Base-by-base conservation (phyloP, 805 yeast genomes). In the Ogataea paraovalis region DNA sequence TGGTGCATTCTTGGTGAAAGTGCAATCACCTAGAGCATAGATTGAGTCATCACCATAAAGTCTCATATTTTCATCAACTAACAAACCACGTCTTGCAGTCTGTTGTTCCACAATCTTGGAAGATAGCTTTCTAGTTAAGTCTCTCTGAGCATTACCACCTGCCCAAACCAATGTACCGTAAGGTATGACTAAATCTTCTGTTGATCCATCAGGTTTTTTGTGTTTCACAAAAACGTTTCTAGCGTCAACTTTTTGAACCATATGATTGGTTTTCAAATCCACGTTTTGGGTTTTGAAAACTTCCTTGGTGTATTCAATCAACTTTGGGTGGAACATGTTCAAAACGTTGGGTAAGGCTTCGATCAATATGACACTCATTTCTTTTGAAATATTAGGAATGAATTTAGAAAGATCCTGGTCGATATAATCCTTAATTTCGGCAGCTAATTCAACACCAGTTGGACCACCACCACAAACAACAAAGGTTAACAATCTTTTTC, bases 381-480 rank as follows among this genome's bases (percentile, higher is more conserved):
- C 97, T 57, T 76, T 72, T 55, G 88, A 83, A 56, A 91, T 79
- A 60, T 78, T 85, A 39, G 97, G 97, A 72, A 87, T 85, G 90
- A 95, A 87, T 70, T 84, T 87, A 60, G 73, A 71, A 70, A 91
- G 76, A 69, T 91, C 98, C 68, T 91, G 95, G 67, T 87, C 90
- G 53, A 90, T 86, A 70, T 87, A 92, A 70, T 91, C 98, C 72
- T 87, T 95, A 59, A 91, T 73, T 71, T 92, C 97, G 62, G 96
- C 98, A 57, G 97, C 97, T 60, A 90, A 86, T 72, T 90, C 97
- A 53, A 91, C 97, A 73, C 98, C 98, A 39, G 98, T 91, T 66
- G 98, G 97, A 55, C 98, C 98, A 70, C 97, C 98, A 62, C 98
- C 98, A 57, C 94, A 95, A 53, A 92, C 96, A 53, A 92, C 92